These are phyloP conservation scores for Aureobasidium subglaciale DNA, from an alignment of 2,329 filamentous ascomycete species.

Conservation along the genomic window DNA sequence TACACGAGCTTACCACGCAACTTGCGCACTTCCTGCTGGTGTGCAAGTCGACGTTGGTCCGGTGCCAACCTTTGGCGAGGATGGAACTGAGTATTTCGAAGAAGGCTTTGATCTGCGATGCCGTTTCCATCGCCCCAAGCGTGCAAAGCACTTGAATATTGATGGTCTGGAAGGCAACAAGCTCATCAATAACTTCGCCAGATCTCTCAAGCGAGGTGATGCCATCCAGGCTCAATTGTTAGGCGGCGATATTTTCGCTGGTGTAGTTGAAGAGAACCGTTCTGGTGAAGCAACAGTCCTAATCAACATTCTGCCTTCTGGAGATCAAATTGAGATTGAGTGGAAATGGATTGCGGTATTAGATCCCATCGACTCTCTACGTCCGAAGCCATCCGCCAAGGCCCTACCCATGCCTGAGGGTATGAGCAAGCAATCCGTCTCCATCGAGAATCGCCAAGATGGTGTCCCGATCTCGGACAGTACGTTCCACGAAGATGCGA, in stretches of 20 bases:
- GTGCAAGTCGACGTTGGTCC: slow-evolving; percentile 85
- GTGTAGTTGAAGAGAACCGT: slow-evolving; percentile 77
- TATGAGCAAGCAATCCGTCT: slow-evolving; percentile 41
- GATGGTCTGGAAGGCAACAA: slow-evolving; percentile 63
- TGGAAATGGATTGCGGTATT: slow-evolving; percentile 78
- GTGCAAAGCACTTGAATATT: slow-evolving; percentile 57
- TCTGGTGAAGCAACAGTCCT: slow-evolving; percentile 67
- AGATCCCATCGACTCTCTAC: slow-evolving; percentile 60
- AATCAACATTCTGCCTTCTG: slow-evolving; percentile 75
- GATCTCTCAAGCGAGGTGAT: slow-evolving; percentile 61
- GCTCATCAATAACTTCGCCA: slow-evolving; percentile 61
- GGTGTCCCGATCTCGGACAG: slow-evolving; percentile 43
- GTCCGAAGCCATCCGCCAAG: slow-evolving; percentile 67
- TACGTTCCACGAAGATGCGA: slow-evolving; percentile 39
- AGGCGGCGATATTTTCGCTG: slow-evolving; percentile 83
- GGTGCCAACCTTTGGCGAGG: slow-evolving; percentile 79
- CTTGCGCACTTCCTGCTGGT: slow-evolving; percentile 84
- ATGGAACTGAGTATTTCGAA: slow-evolving; percentile 86
- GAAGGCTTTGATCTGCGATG: slow-evolving; percentile 90
- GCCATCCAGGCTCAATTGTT: slow-evolving; percentile 81
- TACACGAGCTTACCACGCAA: slow-evolving; percentile 86
- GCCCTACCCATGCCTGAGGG: slow-evolving; percentile 62
- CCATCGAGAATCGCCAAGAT: slow-evolving; percentile 43
- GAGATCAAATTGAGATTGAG: slow-evolving; percentile 71
- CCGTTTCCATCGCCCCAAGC: slow-evolving; percentile 84